Percentiles rank a stretch among this genome's conserved stretches.
Evolutionary conservation across 2,329 filamentous ascomycete genomes (phyloP).

Genomic region (Sporothrix protearum): DNA sequence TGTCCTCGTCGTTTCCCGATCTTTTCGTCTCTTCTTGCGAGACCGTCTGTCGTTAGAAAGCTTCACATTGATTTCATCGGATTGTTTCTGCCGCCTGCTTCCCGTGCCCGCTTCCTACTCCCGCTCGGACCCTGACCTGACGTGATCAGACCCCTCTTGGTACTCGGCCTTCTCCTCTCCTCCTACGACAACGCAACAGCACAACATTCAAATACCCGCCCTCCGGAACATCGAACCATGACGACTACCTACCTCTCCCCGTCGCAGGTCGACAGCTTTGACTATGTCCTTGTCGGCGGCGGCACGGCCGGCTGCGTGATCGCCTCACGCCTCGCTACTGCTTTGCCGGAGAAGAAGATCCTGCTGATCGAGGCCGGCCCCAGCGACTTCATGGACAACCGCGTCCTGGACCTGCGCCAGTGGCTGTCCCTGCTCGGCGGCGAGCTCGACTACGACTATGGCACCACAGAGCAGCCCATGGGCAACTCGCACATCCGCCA

Average conservation of each 20-base stretch:
- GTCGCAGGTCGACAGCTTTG: constrained; percentile 64
- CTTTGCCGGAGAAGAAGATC: constrained; percentile 70
- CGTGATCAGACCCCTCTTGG: constrained; percentile 1
- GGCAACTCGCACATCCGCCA: constrained; percentile 87
- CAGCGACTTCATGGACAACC: constrained; percentile 83
- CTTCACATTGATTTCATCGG: background rate
- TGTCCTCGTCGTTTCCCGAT: constrained; percentile 1
- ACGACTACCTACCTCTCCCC: constrained; percentile 66
- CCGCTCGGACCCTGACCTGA: constrained; percentile 8
- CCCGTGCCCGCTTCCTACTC: constrained; percentile 6
- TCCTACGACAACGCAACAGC: background rate
- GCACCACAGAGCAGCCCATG: constrained; percentile 83
- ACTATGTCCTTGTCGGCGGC: constrained; percentile 82
- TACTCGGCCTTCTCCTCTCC: background rate
- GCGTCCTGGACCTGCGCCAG: constrained; percentile 80
- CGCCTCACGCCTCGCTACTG: constrained; percentile 73
- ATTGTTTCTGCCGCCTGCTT: background rate
- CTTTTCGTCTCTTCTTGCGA: background rate
- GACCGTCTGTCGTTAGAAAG: background rate
- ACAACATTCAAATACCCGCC: background rate
- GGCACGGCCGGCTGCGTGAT: constrained; percentile 85
- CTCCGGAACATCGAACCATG: constrained; percentile 45
- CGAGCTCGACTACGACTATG: constrained; percentile 88
- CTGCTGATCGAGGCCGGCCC: constrained; percentile 85
- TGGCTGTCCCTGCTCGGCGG: constrained; percentile 83